These are phyloP conservation scores for Russula dissimulans DNA, from an alignment of 768 basidiomycete genomes.

Conservation along the genomic window DNA sequence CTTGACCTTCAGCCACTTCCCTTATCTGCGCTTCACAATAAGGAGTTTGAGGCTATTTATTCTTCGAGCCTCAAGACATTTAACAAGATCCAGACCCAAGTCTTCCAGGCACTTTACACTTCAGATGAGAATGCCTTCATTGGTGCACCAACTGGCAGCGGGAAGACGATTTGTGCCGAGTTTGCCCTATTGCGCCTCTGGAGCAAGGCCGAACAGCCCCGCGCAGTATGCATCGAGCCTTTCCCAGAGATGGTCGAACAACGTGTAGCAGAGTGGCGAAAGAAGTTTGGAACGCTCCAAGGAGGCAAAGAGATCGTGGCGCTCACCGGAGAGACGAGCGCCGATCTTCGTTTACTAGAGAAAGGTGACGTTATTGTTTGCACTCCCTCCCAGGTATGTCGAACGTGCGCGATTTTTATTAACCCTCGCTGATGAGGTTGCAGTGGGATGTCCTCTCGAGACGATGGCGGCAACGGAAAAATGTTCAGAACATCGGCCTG, in stretches of 20 bases:
- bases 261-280: conserved; percentile 80
- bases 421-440: not conserved
- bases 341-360: conserved; percentile 82
- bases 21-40: conserved; percentile 85
- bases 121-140: conserved; percentile 96
- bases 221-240: conserved; percentile 93
- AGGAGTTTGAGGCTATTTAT: conserved; percentile 85
- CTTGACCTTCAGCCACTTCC: conserved; percentile 90
- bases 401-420: not conserved
- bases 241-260: conserved; percentile 97
- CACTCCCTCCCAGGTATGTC: conserved; percentile 77
- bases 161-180: conserved; percentile 96
- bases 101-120: conserved; percentile 95
- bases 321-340: conserved; percentile 88
- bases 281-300: conserved; percentile 73
- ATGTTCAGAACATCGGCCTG: conserved; percentile 87
- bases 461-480: conserved; percentile 94
- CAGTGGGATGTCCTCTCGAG: conserved; percentile 95
- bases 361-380: conserved; percentile 91
- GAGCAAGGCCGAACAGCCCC: conserved; percentile 72
- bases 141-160: conserved; percentile 92
- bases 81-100: conserved; percentile 99
- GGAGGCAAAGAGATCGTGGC: conserved; percentile 92
- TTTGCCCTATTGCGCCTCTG: conserved; percentile 92
- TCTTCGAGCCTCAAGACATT: conserved; percentile 71